Conservation (phyloP, 148 eudicot species). For the Arctostaphylos glauca region DNA sequence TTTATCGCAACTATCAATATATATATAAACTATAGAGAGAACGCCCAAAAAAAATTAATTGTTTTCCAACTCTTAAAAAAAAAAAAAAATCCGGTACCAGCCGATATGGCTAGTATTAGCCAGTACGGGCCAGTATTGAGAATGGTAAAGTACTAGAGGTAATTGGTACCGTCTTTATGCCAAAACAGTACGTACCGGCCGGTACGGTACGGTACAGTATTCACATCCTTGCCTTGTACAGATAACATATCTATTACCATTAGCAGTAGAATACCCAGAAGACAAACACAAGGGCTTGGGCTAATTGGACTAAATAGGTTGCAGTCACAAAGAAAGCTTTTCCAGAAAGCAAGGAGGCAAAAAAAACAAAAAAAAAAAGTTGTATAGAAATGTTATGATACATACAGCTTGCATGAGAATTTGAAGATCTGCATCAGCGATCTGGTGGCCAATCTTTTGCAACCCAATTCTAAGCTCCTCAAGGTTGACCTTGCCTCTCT, state of each 20-base stretch:
- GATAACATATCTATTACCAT: not conserved
- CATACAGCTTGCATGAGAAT: slow-evolving; percentile 75
- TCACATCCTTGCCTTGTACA: no score
- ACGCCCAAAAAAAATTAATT: no score
- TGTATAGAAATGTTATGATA: not conserved
- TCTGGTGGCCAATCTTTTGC: slow-evolving; percentile 65
- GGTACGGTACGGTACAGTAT: no score
- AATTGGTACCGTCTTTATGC: no score
- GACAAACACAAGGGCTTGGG: not conserved
- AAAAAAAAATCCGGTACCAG: no score
- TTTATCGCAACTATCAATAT: no score
- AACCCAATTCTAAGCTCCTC: slow-evolving; percentile 60
- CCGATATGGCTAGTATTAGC: no score
- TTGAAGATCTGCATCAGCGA: slow-evolving; percentile 71
- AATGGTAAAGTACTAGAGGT: no score
- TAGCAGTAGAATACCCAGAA: not conserved
- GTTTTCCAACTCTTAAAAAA: no score
- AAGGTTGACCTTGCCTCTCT: slow-evolving; percentile 58
- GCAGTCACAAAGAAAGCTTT: not conserved
- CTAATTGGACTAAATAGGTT: not conserved
- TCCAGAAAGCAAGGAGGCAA: not conserved
- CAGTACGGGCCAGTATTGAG: no score
- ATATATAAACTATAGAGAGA: no score
- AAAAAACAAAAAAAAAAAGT: not conserved
- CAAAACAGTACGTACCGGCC: no score